Percentiles rank a stretch among this genome's conserved stretches.
Conservation (phyloP, 805 yeast species). For the Cyberlindnera euphorbiae region DNA sequence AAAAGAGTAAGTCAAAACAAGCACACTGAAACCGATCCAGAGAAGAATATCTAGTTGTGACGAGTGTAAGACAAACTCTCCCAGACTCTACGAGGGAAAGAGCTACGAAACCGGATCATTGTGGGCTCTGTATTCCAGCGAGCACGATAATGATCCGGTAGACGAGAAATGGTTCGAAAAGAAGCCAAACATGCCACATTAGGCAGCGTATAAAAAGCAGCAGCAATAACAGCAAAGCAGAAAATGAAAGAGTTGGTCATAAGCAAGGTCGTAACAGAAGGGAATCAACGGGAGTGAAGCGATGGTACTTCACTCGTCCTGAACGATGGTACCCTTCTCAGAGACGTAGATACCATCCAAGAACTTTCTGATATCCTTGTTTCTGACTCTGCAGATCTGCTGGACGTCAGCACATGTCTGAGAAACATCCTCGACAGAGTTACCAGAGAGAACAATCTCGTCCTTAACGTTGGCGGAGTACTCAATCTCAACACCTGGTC, state of each 20-base stretch:
- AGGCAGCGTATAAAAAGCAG: slow-evolving; percentile 2
- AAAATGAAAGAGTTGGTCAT: too few relatives aligned
- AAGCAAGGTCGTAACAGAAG: slow-evolving; percentile 1
- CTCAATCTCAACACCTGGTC: slow-evolving; percentile 86
- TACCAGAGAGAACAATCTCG: slow-evolving; percentile 88
- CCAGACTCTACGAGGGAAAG: slow-evolving; percentile 5
- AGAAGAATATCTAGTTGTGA: too few relatives aligned
- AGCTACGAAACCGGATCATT: slow-evolving; percentile 12
- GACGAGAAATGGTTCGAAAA: neutral
- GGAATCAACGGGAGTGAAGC: neutral
- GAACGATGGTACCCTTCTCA: slow-evolving; percentile 83
- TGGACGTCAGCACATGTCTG: slow-evolving; percentile 98
- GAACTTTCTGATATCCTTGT: slow-evolving; percentile 99
- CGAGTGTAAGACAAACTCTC: too few relatives aligned
- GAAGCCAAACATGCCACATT: slow-evolving; percentile 7
- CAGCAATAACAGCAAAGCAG: too few relatives aligned
- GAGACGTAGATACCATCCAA: slow-evolving; percentile 99
- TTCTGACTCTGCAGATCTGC: slow-evolving; percentile 97
- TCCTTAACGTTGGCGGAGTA: slow-evolving; percentile 85
- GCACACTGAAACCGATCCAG: too few relatives aligned
- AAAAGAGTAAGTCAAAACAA: neutral
- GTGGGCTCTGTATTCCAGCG: slow-evolving; percentile 18
- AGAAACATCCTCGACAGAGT: slow-evolving; percentile 95
- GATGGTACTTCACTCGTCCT: slow-evolving; percentile 39
- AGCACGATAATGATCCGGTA: slow-evolving; percentile 18